Percentiles rank a stretch among this genome's conserved stretches.
Evolutionary conservation across 176 grass and related monocot species (phyloP).

Genomic region (Oropetium thomaeum): DNA sequence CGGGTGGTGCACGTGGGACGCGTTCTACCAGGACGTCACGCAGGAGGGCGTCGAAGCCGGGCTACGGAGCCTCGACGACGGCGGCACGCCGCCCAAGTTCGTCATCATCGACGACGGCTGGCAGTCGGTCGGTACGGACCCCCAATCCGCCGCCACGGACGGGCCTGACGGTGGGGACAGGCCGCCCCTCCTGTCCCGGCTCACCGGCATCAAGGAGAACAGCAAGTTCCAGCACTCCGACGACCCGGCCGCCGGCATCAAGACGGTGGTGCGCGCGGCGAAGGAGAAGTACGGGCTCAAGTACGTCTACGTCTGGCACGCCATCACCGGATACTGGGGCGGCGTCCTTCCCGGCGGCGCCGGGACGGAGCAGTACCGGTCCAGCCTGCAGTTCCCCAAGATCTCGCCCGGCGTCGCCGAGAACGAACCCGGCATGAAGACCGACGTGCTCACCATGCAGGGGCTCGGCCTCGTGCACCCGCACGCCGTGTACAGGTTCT

Average conservation of each 20-base stretch:
- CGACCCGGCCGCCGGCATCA: slow-evolving; percentile 60
- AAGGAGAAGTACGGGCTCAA: slow-evolving; percentile 85
- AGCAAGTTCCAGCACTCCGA: slow-evolving; percentile 69
- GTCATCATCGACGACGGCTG: slow-evolving; percentile 98
- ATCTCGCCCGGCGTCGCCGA: slow-evolving; percentile 69
- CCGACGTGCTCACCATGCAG: slow-evolving; percentile 75
- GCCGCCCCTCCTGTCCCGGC: slow-evolving; percentile 25
- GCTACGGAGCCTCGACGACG: slow-evolving; percentile 59
- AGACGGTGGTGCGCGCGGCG: slow-evolving; percentile 54
- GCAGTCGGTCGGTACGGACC: slow-evolving; percentile 76
- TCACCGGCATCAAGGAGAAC: slow-evolving; percentile 94
- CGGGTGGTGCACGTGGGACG: slow-evolving; percentile 99
- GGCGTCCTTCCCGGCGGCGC: slow-evolving; percentile 63
- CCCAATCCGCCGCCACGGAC: not conserved
- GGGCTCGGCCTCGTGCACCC: slow-evolving; percentile 87
- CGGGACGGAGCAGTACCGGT: slow-evolving; percentile 66
- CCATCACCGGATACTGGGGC: slow-evolving; percentile 97
- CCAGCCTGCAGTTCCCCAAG: slow-evolving; percentile 68
- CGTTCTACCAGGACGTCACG: slow-evolving; percentile 88
- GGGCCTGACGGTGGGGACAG: not conserved
- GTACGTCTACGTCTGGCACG: slow-evolving; percentile 97
- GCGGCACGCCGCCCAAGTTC: slow-evolving; percentile 68
- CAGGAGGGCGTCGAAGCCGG: slow-evolving; percentile 92
- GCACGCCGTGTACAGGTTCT: slow-evolving; percentile 82
- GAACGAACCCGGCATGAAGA: slow-evolving; percentile 82